A percentile compares a stretch with the other conserved stretches of the same genome.
phyloP scores from a whole-genome alignment of 1,284 basidiomycete genomes.

The Meira nashicola region DNA sequence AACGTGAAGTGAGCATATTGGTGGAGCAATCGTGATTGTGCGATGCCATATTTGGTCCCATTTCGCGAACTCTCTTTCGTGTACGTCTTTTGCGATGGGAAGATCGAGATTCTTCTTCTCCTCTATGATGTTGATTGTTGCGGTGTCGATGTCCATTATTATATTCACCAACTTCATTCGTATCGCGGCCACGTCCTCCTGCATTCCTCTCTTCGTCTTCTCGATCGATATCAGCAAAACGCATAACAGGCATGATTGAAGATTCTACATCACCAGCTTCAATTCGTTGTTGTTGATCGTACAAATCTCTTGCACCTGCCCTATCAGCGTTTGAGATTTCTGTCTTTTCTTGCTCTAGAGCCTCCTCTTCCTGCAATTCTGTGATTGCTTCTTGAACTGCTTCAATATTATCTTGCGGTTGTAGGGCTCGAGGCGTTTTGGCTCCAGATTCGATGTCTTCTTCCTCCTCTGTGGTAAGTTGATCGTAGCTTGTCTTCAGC shows the following conservation, averaged over 20 bases:
- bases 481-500: slow-evolving; percentile 2
- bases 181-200: not conserved
- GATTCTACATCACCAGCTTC: slow-evolving; percentile 21
- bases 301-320: slow-evolving; percentile 38
- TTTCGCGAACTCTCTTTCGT: slow-evolving; percentile 7
- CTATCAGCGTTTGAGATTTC: slow-evolving; percentile 20
- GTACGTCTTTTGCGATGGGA: slow-evolving; percentile 2
- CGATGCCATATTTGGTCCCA: slow-evolving; percentile 44
- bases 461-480: not conserved
- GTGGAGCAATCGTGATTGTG: slow-evolving; percentile 48
- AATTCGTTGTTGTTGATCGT: slow-evolving; percentile 27
- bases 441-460: not conserved
- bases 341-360: not conserved
- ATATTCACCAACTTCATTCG: not conserved
- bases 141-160: not conserved
- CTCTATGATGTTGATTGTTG: slow-evolving; percentile 2
- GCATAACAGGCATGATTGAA: not conserved
- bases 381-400: not conserved
- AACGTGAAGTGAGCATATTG: slow-evolving; percentile 44
- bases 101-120: slow-evolving; percentile 11
- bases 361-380: not conserved
- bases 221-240: slow-evolving; percentile 5
- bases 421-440: not conserved
- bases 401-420: not conserved
- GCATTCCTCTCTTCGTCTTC: slow-evolving; percentile 1